These are phyloP conservation scores for Fusarium metavorans DNA, from an alignment of 2,329 filamentous ascomycete species.

Conservation along the genomic window DNA sequence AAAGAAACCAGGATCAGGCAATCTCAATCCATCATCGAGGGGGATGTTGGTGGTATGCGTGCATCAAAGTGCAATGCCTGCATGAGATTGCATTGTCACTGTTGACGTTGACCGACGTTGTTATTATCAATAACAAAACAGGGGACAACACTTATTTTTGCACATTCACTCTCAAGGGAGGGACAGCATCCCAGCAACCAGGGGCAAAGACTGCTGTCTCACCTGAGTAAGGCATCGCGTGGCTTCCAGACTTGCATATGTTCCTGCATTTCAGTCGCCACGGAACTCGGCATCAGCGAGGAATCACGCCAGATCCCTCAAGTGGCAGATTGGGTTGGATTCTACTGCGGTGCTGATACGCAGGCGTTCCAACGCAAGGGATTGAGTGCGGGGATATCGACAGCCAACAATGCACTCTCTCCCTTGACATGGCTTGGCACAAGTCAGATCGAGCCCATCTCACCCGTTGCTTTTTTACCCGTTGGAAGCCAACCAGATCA, in stretches of 20 bases:
- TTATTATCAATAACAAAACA: conserved; percentile 18
- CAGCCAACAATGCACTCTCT: conserved; percentile 9
- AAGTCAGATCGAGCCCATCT: background rate
- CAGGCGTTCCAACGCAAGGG: conserved; percentile 21
- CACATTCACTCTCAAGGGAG: background rate
- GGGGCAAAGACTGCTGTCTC: conserved; percentile 22
- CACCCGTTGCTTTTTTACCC: background rate
- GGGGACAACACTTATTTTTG: conserved; percentile 12
- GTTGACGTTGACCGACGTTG: conserved; percentile 13
- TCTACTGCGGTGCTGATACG: background rate
- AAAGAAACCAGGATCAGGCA: background rate
- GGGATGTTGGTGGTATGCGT: background rate
- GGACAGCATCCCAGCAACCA: conserved; percentile 17
- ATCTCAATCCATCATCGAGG: background rate
- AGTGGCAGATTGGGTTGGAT: background rate
- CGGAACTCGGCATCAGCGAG: background rate
- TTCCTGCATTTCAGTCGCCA: conserved; percentile 2
- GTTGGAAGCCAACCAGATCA: conserved; percentile 6
- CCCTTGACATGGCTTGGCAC: conserved; percentile 25
- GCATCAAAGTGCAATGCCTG: background rate
- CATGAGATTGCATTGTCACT: background rate
- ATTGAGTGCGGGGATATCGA: background rate
- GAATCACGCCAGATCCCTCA: background rate
- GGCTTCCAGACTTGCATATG: background rate
- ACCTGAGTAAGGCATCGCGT: background rate